A percentile compares a stretch with the other conserved stretches of the same genome.
Conservation (phyloP, 2,329 filamentous ascomycete genomes). For the Madurella fahalii region DNA sequence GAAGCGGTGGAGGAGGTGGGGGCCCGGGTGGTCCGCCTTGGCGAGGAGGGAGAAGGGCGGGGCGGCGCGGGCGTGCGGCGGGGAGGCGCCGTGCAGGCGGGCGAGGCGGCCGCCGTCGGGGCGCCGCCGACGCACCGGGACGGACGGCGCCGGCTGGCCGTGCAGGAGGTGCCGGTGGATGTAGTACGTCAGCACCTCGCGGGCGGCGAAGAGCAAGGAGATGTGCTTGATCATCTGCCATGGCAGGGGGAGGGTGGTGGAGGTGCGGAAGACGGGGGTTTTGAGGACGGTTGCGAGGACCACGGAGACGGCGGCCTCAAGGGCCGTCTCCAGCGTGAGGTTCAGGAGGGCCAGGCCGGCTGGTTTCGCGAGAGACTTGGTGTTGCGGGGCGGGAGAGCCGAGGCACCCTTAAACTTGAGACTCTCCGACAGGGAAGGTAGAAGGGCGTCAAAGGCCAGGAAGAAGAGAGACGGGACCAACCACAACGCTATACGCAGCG, state of each 20-base stretch:
- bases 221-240: slow-evolving; percentile 52
- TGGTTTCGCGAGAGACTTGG: slow-evolving; percentile 31
- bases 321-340: slow-evolving; percentile 39
- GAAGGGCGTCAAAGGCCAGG: slow-evolving; percentile 64
- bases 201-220: slow-evolving; percentile 38
- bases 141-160: slow-evolving; percentile 23
- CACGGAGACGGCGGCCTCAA: slow-evolving; percentile 42
- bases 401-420: slow-evolving; percentile 63
- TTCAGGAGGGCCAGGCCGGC: slow-evolving; percentile 44
- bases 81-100: slow-evolving; percentile 41
- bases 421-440: slow-evolving; percentile 64
- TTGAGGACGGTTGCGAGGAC: slow-evolving; percentile 33
- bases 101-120: slow-evolving; percentile 33
- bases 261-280: slow-evolving; percentile 44
- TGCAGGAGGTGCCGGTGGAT: slow-evolving; percentile 73
- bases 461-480: slow-evolving; percentile 69
- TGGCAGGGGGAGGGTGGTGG: slow-evolving; percentile 47
- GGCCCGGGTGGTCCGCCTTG: slow-evolving; percentile 64
- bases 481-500: slow-evolving; percentile 66
- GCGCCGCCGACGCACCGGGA: too few species aligned
- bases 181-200: slow-evolving; percentile 65
- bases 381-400: slow-evolving; percentile 46
- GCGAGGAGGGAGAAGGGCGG: slow-evolving; percentile 60
- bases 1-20: slow-evolving; percentile 59
- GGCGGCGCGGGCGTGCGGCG: slow-evolving; percentile 50